Evolutionary conservation across 2,329 filamentous ascomycete genomes (phyloP).

Genomic region (Teratosphaeria pseudoeucalypti): DNA sequence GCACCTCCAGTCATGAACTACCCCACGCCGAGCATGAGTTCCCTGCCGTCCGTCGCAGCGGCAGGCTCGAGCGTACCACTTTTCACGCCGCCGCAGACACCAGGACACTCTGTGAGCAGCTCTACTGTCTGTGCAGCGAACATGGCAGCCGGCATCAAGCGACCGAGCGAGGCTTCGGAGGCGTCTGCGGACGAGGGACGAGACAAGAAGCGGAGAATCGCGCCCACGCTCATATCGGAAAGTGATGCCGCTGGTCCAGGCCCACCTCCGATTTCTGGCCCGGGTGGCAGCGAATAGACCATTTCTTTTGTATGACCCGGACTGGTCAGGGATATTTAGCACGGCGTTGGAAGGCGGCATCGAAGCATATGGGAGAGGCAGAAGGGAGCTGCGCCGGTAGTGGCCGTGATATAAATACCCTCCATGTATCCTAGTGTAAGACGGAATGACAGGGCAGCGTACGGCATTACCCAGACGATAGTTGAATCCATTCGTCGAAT

Average conservation of each 20-base stretch:
- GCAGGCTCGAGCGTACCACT: conserved; percentile 50
- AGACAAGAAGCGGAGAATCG: conserved; percentile 37
- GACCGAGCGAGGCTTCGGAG: conserved; percentile 17
- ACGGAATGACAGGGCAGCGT: background rate
- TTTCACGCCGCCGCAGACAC: conserved; percentile 85
- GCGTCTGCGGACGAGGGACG: conserved; percentile 22
- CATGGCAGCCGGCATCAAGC: conserved; percentile 14
- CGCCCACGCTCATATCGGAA: conserved; percentile 25
- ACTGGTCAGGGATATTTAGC: background rate
- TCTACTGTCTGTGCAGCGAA: conserved; percentile 31
- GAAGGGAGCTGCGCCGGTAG: background rate
- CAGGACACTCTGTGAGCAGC: conserved; percentile 38
- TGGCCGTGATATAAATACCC: background rate
- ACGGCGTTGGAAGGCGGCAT: background rate
- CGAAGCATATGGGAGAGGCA: background rate
- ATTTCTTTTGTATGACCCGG: background rate
- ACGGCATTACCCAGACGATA: too few species aligned
- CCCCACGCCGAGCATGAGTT: conserved; percentile 24
- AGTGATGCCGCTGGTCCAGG: background rate
- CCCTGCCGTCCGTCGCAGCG: conserved; percentile 27
- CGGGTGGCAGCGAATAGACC: background rate
- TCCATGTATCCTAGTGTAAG: background rate
- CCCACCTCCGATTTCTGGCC: background rate
- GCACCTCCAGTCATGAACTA: conserved; percentile 26
- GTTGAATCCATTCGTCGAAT: too few species aligned